These are phyloP conservation scores for Wickerhamiella dianesei DNA, from an alignment of 805 yeast species.

Conservation along the genomic window DNA sequence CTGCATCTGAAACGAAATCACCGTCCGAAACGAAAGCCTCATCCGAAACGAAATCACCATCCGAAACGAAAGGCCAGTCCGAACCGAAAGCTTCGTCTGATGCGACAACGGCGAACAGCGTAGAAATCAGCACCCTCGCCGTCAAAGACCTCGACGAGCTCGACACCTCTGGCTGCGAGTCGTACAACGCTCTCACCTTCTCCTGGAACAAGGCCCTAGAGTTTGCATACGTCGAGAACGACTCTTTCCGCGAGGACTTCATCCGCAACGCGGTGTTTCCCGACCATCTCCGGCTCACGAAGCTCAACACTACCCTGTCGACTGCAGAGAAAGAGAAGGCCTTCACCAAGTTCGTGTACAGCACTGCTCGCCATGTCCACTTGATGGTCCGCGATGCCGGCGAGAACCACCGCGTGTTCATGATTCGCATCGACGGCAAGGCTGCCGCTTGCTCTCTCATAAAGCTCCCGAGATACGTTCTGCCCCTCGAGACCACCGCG, in stretches of 20 bases:
- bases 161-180: not conserved
- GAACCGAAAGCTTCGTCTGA: too few relatives aligned
- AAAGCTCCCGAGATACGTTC: not conserved
- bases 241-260: constrained; percentile 11
- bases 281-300: constrained; percentile 1
- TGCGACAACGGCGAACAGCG: too few relatives aligned
- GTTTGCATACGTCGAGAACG: constrained; percentile 5
- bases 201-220: constrained; percentile 7
- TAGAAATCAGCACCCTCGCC: not conserved
- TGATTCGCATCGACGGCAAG: not conserved
- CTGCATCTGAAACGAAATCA: too few relatives aligned
- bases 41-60: too few relatives aligned
- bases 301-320: not conserved
- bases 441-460: not conserved
- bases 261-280: constrained; percentile 8
- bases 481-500: not conserved
- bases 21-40: too few relatives aligned
- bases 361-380: not conserved
- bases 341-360: not conserved
- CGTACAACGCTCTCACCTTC: not conserved
- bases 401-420: not conserved
- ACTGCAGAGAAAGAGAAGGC: not conserved
- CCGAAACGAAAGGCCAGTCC: too few relatives aligned
- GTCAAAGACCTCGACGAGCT: not conserved
- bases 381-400: not conserved